These are phyloP conservation scores for Xylaria palmicola DNA, from an alignment of 495 filamentous ascomycete species.

Conservation along the genomic window DNA sequence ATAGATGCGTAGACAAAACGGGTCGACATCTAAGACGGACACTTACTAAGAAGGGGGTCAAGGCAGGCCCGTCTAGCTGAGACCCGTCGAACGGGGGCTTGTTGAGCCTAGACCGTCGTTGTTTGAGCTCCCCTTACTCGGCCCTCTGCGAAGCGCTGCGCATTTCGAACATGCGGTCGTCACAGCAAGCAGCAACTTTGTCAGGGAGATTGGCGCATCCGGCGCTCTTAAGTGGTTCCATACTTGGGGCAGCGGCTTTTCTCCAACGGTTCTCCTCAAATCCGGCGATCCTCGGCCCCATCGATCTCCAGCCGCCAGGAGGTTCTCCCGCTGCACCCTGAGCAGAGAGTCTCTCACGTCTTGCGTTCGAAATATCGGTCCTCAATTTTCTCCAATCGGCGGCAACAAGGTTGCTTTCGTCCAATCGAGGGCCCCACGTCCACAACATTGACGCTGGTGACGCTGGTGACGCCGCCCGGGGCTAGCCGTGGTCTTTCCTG, in stretches of 20 bases:
- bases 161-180: background rate
- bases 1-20: background rate
- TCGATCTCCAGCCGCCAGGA: conserved; percentile 7
- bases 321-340: background rate
- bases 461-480: conserved; percentile 9
- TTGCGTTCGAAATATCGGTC: conserved; percentile 11
- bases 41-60: background rate
- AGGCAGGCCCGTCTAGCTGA: conserved; percentile 11
- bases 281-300: conserved; percentile 14
- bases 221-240: background rate
- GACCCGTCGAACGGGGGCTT: conserved; percentile 8
- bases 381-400: conserved; percentile 7
- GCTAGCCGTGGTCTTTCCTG: conserved; percentile 3
- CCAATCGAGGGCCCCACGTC: background rate
- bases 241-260: background rate
- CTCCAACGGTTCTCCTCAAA: conserved; percentile 12
- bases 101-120: conserved; percentile 13
- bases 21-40: background rate
- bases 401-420: background rate
- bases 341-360: conserved; percentile 7
- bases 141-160: too few relatives aligned
- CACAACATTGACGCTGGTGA: conserved; percentile 4
- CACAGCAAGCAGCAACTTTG: background rate
- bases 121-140: background rate
- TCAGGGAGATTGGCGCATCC: conserved; percentile 5